Conservation (phyloP, 176 grass and related monocot species). For the Urochloa ruziziensis region DNA sequence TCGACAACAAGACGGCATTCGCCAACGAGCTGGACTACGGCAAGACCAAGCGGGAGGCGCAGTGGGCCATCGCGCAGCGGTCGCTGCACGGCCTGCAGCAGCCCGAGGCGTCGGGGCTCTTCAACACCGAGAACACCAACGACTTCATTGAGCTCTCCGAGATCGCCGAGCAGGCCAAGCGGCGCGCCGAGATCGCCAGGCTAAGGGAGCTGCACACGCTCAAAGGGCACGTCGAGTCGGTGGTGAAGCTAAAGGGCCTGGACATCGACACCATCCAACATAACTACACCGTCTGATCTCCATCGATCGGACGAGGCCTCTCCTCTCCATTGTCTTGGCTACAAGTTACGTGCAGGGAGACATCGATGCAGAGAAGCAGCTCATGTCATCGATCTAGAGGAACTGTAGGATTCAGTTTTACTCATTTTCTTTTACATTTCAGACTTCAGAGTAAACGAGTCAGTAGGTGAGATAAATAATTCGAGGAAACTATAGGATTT, state of each 20-base stretch:
- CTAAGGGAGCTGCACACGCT: slow-evolving; percentile 56
- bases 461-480: slow-evolving; percentile 7
- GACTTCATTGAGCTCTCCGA: slow-evolving; percentile 69
- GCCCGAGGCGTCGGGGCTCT: neutral
- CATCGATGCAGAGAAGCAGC: neutral
- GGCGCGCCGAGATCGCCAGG: slow-evolving; percentile 81
- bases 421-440: neutral
- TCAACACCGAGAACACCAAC: slow-evolving; percentile 43
- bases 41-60: slow-evolving; percentile 65
- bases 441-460: neutral
- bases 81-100: slow-evolving; percentile 57
- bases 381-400: neutral
- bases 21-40: slow-evolving; percentile 61
- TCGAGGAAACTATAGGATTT: slow-evolving; percentile 1
- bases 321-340: too few relatives aligned
- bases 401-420: neutral
- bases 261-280: slow-evolving; percentile 54
- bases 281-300: slow-evolving; percentile 47
- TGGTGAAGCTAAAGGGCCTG: slow-evolving; percentile 57
- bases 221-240: slow-evolving; percentile 59
- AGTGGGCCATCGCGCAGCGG: slow-evolving; percentile 79
- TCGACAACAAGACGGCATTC: slow-evolving; percentile 77
- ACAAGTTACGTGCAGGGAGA: neutral
- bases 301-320: too few relatives aligned
- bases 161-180: slow-evolving; percentile 80